These are phyloP conservation scores for Backusella westeae DNA, from an alignment of 192 early-diverging fungal species.

Conservation along the genomic window DNA sequence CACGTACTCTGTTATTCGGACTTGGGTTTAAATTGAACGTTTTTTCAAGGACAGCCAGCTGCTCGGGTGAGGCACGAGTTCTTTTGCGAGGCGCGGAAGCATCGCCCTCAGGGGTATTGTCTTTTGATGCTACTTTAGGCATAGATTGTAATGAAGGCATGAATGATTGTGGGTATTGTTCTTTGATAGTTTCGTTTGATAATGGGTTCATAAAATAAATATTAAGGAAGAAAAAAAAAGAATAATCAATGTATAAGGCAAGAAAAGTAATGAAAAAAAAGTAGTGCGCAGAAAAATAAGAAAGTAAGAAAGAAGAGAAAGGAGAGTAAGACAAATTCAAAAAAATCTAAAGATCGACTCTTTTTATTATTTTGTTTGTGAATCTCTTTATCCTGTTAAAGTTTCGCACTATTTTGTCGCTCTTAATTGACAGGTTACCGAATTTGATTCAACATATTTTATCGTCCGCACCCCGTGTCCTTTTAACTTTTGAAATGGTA, in stretches of 20 bases:
- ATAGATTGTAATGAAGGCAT: conserved; percentile 2
- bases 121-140: not conserved
- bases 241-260: not conserved
- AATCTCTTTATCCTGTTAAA: not conserved
- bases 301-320: not conserved
- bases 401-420: conserved; percentile 3
- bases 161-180: conserved; percentile 1
- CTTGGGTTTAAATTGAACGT: conserved; percentile 68
- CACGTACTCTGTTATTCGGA: conserved; percentile 63
- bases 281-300: not conserved
- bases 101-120: conserved; percentile 2
- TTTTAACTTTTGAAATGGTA: not conserved
- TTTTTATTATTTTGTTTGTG: conserved; percentile 6
- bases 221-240: conserved; percentile 1
- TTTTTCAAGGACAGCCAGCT: conserved; percentile 63
- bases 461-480: not conserved
- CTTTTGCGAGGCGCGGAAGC: conserved; percentile 46
- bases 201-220: not conserved
- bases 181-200: not conserved
- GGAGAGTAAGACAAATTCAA: not conserved
- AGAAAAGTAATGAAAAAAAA: not conserved
- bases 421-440: conserved; percentile 22
- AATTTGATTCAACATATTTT: conserved; percentile 2
- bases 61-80: conserved; percentile 64
- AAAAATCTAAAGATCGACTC: conserved; percentile 1